phyloP scores from a whole-genome alignment of 805 yeast genomes.

The Candida ponderosae region DNA sequence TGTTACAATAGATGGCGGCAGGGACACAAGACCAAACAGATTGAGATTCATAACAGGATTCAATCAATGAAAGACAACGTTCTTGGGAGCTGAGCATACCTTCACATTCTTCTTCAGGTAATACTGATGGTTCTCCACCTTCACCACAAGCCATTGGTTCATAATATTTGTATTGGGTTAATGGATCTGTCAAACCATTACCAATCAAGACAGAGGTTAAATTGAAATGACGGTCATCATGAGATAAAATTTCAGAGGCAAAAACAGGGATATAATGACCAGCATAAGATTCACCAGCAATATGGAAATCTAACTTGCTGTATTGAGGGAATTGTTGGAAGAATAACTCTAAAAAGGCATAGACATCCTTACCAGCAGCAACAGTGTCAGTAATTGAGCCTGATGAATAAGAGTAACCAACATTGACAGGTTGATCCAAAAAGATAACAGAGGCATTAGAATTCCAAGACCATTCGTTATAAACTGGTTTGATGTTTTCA shows the following conservation, averaged over 20 bases:
- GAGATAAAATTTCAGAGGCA: conserved; percentile 71
- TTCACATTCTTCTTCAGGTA: conserved; percentile 74
- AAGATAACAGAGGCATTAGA: conserved; percentile 77
- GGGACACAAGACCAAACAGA: conserved; percentile 85
- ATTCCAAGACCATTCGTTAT: conserved; percentile 81
- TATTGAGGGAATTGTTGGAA: conserved; percentile 65
- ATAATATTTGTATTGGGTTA: conserved; percentile 68
- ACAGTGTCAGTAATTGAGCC: conserved; percentile 60
- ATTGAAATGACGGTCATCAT: conserved; percentile 52
- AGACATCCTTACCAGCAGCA: conserved; percentile 80
- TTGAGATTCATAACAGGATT: conserved; percentile 69
- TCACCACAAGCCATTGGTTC: conserved; percentile 94
- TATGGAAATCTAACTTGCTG: conserved; percentile 57
- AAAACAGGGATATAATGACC: conserved; percentile 92
- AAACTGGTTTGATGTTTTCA: conserved; percentile 50
- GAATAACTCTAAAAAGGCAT: conserved; percentile 70
- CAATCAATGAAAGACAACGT: conserved; percentile 69
- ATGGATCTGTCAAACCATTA: conserved; percentile 84
- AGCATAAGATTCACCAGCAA: conserved; percentile 91
- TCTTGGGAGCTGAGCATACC: conserved; percentile 60
- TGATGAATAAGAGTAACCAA: conserved; percentile 68
- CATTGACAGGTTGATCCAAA: conserved; percentile 85
- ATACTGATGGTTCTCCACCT: conserved; percentile 76
- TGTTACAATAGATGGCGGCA: conserved; percentile 85
- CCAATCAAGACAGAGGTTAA: conserved; percentile 79